phyloP scores from a whole-genome alignment of 1,139 yeast genomes.

The Pichia kudriavzevii region DNA sequence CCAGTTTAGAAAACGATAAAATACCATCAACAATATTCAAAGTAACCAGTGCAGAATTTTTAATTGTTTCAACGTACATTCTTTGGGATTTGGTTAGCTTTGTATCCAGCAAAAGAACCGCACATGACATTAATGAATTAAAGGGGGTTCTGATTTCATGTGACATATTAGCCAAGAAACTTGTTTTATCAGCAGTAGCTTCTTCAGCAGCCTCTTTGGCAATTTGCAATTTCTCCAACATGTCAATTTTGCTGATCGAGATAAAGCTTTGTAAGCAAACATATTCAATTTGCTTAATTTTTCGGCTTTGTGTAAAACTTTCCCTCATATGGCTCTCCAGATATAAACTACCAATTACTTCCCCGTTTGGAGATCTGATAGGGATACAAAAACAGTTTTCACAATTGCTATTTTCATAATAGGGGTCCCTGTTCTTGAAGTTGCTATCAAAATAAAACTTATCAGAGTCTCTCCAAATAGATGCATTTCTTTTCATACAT shows the following conservation, averaged over 20 bases:
- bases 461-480: slow-evolving; percentile 35
- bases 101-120: slow-evolving; percentile 47
- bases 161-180: slow-evolving; percentile 54
- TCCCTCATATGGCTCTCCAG: slow-evolving; percentile 31
- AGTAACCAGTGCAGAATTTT: slow-evolving; percentile 46
- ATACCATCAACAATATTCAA: slow-evolving; percentile 51
- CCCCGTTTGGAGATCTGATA: slow-evolving; percentile 34
- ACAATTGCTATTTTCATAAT: slow-evolving; percentile 33
- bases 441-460: slow-evolving; percentile 32
- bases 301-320: slow-evolving; percentile 26
- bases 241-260: slow-evolving; percentile 41
- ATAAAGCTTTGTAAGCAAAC: slow-evolving; percentile 51
- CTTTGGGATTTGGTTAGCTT: slow-evolving; percentile 39
- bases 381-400: slow-evolving; percentile 42
- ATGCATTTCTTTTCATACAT: slow-evolving; percentile 35
- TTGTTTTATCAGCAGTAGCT: slow-evolving; percentile 53
- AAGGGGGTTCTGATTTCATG: slow-evolving; percentile 56
- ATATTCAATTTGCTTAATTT: slow-evolving; percentile 37
- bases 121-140: slow-evolving; percentile 48
- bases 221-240: slow-evolving; percentile 43
- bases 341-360: slow-evolving; percentile 42
- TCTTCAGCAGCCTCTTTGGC: slow-evolving; percentile 53
- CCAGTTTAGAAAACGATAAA: slow-evolving; percentile 48
- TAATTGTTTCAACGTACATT: slow-evolving; percentile 49
- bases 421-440: slow-evolving; percentile 35